A percentile compares a stretch with the other conserved stretches of the same genome.
Conservation (phyloP, 2,329 filamentous ascomycete genomes). For the Diaporthe batatas region DNA sequence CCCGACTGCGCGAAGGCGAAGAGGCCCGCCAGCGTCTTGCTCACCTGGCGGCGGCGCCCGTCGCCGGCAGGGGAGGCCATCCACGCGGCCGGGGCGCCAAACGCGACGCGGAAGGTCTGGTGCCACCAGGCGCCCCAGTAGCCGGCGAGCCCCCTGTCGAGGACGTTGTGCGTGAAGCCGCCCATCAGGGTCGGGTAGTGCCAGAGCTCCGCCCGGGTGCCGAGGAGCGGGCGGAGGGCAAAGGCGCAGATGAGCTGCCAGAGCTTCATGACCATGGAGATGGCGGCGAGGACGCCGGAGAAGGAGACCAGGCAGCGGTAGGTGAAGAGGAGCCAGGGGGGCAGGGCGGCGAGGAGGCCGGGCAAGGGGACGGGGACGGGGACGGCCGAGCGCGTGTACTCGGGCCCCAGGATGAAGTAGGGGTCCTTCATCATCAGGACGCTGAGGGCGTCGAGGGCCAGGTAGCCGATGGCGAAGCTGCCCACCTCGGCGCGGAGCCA, state of each 20-base stretch:
- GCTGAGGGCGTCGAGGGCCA: slow-evolving; percentile 78
- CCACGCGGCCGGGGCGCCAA: slow-evolving; percentile 70
- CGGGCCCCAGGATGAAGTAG: slow-evolving; percentile 75
- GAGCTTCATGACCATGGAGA: slow-evolving; percentile 72
- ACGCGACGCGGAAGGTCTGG: slow-evolving; percentile 84
- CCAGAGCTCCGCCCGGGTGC: slow-evolving; percentile 64
- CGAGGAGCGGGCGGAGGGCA: slow-evolving; percentile 64
- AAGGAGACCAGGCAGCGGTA: slow-evolving; percentile 71
- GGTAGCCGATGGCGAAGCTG: slow-evolving; percentile 68
- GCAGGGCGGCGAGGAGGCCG: slow-evolving; percentile 57
- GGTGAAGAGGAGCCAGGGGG: slow-evolving; percentile 60
- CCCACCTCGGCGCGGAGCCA: slow-evolving; percentile 62
- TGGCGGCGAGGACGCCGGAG: slow-evolving; percentile 68
- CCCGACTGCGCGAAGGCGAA: slow-evolving; percentile 77
- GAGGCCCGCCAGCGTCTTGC: slow-evolving; percentile 52
- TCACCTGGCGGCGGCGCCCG: neutral
- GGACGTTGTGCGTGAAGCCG: slow-evolving; percentile 61
- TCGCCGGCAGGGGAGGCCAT: slow-evolving; percentile 50
- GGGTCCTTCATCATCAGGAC: slow-evolving; percentile 80
- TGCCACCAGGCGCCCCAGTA: slow-evolving; percentile 94
- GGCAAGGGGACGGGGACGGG: slow-evolving; percentile 61
- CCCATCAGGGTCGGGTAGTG: slow-evolving; percentile 70
- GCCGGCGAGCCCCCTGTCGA: slow-evolving; percentile 80
- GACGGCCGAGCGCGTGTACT: slow-evolving; percentile 52
- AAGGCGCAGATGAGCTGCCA: slow-evolving; percentile 70